A percentile compares a stretch with the other conserved stretches of the same genome.
These are phyloP conservation scores for Fusarium sp. DNA, from an alignment of 2,329 filamentous ascomycete species.

Conservation along the genomic window DNA sequence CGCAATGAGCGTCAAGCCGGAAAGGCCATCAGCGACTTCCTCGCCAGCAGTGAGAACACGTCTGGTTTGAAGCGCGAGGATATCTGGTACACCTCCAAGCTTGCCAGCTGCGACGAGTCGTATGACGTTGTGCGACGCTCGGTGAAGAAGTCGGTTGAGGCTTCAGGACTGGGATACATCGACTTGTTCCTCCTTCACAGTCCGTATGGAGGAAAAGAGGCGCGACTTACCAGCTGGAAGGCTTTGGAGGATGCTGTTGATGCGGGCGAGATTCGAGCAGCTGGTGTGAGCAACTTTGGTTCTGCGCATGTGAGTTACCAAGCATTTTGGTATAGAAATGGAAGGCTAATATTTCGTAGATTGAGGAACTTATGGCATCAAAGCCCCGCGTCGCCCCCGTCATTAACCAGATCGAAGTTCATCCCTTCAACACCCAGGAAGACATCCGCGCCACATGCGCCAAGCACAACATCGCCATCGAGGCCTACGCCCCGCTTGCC, in stretches of 20 bases:
- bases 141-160: conserved; percentile 74
- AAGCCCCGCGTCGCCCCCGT: conserved; percentile 73
- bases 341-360: conserved; percentile 53
- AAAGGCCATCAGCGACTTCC: conserved; percentile 70
- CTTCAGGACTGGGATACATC: conserved; percentile 78
- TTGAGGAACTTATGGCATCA: conserved; percentile 76
- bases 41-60: conserved; percentile 63
- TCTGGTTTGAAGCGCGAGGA: conserved; percentile 72
- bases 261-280: conserved; percentile 77
- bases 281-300: conserved; percentile 84
- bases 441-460: conserved; percentile 76
- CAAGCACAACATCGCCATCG: conserved; percentile 75
- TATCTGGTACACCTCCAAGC: conserved; percentile 85
- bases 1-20: conserved; percentile 80
- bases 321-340: neutral
- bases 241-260: conserved; percentile 82
- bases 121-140: conserved; percentile 77
- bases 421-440: conserved; percentile 82
- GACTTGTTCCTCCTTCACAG: conserved; percentile 85
- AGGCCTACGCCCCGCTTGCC: conserved; percentile 85
- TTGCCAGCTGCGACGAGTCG: conserved; percentile 72
- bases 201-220: conserved; percentile 79
- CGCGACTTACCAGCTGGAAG: conserved; percentile 78
- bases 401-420: conserved; percentile 85
- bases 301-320: conserved; percentile 72